Conservation (phyloP, 2,329 filamentous ascomycete genomes). For the Fusarium sp. region DNA sequence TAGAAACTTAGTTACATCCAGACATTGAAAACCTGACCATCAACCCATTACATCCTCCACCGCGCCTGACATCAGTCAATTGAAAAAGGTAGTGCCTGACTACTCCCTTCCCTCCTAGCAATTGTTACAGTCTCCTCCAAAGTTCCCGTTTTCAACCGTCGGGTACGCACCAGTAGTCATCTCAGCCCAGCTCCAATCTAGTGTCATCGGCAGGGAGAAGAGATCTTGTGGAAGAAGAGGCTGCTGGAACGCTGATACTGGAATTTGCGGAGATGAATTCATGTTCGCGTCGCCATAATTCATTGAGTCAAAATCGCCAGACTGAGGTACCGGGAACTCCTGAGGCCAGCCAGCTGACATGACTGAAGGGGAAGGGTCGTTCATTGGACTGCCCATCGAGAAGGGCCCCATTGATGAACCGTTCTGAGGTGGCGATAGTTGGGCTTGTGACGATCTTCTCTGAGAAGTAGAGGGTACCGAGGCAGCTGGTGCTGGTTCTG, state of each 20-base stretch:
- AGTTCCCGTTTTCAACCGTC: constrained; percentile 72
- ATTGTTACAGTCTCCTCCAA: constrained; percentile 47
- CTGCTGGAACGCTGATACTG: constrained; percentile 73
- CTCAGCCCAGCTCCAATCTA: constrained; percentile 87
- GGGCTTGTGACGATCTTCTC: constrained; percentile 36
- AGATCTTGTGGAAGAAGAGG: constrained; percentile 93
- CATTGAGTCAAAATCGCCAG: constrained; percentile 59
- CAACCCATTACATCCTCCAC: constrained; percentile 19
- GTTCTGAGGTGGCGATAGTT: constrained; percentile 48
- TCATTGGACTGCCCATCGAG: constrained; percentile 43
- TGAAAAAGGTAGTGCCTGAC: neutral
- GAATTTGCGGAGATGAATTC: constrained; percentile 51
- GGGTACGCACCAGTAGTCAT: constrained; percentile 75
- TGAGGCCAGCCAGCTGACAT: constrained; percentile 62
- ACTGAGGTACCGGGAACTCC: constrained; percentile 56
- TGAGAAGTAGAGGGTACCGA: constrained; percentile 12
- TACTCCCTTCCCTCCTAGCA: neutral
- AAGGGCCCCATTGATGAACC: constrained; percentile 44
- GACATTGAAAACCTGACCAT: neutral
- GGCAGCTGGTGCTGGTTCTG: constrained; percentile 13
- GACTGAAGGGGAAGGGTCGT: constrained; percentile 60
- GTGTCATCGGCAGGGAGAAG: constrained; percentile 95
- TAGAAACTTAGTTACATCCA: too few relatives aligned
- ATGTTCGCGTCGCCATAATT: constrained; percentile 56
- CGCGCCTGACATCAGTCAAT: constrained; percentile 23